Evolutionary conservation across 108 stramenopile species (phyloP).

Genomic region (Hondaea fermentalgiana): DNA sequence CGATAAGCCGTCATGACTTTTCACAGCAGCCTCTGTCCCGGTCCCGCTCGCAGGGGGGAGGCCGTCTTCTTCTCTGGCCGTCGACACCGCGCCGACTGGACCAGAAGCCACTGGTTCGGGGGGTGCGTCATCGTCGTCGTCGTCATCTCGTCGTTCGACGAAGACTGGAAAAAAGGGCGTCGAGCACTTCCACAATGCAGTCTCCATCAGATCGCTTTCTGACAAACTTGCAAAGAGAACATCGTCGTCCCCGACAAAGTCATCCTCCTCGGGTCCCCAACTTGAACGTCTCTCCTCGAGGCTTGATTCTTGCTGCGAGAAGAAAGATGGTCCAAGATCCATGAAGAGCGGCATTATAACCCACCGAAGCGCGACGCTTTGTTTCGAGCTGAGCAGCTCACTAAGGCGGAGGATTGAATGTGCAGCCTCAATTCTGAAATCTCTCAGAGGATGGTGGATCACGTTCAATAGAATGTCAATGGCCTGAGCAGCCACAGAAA

Average conservation of each 20-base stretch:
- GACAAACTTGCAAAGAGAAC: not conserved
- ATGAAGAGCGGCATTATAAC: not conserved
- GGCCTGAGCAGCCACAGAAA: not conserved
- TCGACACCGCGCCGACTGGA: not conserved
- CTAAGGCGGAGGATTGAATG: not conserved
- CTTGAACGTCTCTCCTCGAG: not conserved
- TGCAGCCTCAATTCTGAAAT: not conserved
- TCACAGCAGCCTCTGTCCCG: no score
- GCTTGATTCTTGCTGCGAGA: not conserved
- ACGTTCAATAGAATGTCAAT: not conserved
- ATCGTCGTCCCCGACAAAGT: not conserved
- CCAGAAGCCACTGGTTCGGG: not conserved
- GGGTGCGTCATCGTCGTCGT: not conserved
- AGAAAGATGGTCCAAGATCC: not conserved
- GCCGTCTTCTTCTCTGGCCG: not conserved
- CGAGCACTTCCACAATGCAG: not conserved
- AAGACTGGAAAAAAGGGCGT: not conserved
- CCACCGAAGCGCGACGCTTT: not conserved
- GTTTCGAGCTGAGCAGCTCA: not conserved
- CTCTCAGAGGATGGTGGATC: not conserved
- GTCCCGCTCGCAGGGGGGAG: not conserved
- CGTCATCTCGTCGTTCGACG: not conserved
- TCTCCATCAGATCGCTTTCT: not conserved
- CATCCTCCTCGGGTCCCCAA: not conserved
- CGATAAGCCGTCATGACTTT: not conserved